phyloP scores from a whole-genome alignment of 176 grass and related monocot genomes.

The Phyllostachys edulis region DNA sequence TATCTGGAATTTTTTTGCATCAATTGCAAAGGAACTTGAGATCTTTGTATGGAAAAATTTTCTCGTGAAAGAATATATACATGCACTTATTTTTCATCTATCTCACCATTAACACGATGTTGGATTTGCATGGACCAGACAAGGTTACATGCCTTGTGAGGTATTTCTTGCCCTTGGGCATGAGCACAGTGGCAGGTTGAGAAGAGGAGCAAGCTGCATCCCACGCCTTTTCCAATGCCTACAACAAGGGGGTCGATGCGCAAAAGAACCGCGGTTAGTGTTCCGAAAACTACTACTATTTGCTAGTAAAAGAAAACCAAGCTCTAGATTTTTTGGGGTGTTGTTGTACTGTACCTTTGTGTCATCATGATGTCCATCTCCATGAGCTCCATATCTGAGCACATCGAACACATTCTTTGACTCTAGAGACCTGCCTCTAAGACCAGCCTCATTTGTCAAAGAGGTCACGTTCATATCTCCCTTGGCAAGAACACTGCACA shows the following conservation, averaged over 20 bases:
- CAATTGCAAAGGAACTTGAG: neutral
- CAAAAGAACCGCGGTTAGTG: too few species aligned
- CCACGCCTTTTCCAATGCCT: slow-evolving; percentile 60
- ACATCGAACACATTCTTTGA: slow-evolving; percentile 40
- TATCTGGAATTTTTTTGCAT: slow-evolving; percentile 32
- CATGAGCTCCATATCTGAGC: slow-evolving; percentile 42
- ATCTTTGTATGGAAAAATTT: neutral
- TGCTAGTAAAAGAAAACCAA: neutral
- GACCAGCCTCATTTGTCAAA: neutral
- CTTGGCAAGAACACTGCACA: slow-evolving; percentile 6
- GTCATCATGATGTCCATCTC: slow-evolving; percentile 52
- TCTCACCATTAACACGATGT: slow-evolving; percentile 48
- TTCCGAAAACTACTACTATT: neutral
- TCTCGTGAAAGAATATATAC: neutral
- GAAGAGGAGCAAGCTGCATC: slow-evolving; percentile 51
- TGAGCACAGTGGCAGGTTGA: slow-evolving; percentile 29
- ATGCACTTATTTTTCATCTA: neutral
- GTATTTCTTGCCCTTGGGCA: slow-evolving; percentile 45
- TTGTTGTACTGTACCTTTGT: slow-evolving; percentile 40
- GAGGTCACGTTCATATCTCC: neutral
- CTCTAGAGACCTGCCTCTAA: neutral
- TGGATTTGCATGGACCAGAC: slow-evolving; percentile 57
- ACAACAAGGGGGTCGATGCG: neutral
- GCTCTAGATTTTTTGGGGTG: slow-evolving; percentile 4
- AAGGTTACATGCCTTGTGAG: slow-evolving; percentile 47